Evolutionary conservation across 202 grass and related monocot genomes (phyloP).

Genomic region (Hordeum pubiflorum): DNA sequence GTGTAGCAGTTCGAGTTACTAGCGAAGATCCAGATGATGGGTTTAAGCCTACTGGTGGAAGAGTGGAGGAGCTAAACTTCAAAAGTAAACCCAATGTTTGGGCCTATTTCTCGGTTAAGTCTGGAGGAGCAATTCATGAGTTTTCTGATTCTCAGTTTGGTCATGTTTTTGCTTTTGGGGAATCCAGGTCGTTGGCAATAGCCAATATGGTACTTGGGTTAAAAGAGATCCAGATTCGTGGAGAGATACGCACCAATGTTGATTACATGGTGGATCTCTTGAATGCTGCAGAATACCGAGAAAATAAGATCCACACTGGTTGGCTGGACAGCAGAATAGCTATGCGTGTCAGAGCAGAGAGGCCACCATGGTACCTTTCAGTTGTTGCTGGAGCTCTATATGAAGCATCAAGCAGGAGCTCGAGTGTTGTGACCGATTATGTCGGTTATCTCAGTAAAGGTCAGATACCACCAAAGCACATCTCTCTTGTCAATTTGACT

Average conservation of each 20-base stretch:
- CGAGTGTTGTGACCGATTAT: constrained; percentile 69
- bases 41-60: constrained; percentile 94
- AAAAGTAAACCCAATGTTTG: constrained; percentile 99
- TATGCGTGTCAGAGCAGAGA: constrained; percentile 99
- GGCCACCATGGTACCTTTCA: constrained; percentile 96
- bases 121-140: constrained; percentile 97
- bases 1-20: constrained; percentile 89
- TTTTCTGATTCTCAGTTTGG: constrained; percentile 99
- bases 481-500: constrained; percentile 93
- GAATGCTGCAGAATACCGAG: constrained; percentile 82
- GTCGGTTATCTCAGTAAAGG: constrained; percentile 97
- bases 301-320: constrained; percentile 94
- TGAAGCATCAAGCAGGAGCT: constrained; percentile 93
- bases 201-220: constrained; percentile 98
- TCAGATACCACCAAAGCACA: constrained; percentile 98
- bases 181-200: constrained; percentile 84
- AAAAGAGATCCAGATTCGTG: constrained; percentile 97
- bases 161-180: constrained; percentile 98
- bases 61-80: constrained; percentile 95
- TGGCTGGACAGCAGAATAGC: constrained; percentile 99
- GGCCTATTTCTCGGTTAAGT: constrained; percentile 99
- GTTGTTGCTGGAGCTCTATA: constrained; percentile 97
- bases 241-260: constrained; percentile 97
- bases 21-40: constrained; percentile 99
- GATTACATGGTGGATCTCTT: constrained; percentile 99